Conservation (phyloP, 495 filamentous ascomycete species). For the Aspergillus affinis region DNA sequence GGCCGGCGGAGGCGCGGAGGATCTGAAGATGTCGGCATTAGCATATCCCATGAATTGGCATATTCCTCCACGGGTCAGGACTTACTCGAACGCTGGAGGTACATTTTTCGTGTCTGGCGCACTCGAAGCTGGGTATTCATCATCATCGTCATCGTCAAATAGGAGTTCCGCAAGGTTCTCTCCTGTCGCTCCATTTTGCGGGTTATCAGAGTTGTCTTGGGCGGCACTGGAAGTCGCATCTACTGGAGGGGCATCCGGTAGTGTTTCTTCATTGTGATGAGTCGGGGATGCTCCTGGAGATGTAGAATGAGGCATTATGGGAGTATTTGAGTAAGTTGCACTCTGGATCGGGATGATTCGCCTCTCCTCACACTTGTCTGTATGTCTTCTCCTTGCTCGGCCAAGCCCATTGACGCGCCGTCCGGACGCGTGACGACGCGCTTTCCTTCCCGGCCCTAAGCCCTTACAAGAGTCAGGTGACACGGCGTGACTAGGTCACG, state of each 20-base stretch:
- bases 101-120: conserved; percentile 45
- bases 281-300: conserved; percentile 34
- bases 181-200: conserved; percentile 35
- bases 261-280: conserved; percentile 32
- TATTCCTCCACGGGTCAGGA: not conserved
- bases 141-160: conserved; percentile 75
- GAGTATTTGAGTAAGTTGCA: conserved; percentile 1
- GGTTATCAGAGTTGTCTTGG: conserved; percentile 22
- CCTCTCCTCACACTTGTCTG: not conserved
- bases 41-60: not conserved
- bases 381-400: not conserved
- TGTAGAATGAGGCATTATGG: conserved; percentile 55
- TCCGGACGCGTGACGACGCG: conserved; percentile 12
- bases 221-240: conserved; percentile 19
- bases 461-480: conserved; percentile 18
- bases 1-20: conserved; percentile 27
- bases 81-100: conserved; percentile 47
- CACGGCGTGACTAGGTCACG: not conserved
- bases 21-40: conserved; percentile 18
- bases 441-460: conserved; percentile 12
- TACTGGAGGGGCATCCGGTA: conserved; percentile 40
- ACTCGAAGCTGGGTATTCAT: conserved; percentile 67
- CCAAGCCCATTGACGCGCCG: conserved; percentile 27
- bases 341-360: not conserved
- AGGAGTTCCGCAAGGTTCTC: conserved; percentile 77